phyloP scores from a whole-genome alignment of 345 rosid genomes.

The Fremontodendron californicum region DNA sequence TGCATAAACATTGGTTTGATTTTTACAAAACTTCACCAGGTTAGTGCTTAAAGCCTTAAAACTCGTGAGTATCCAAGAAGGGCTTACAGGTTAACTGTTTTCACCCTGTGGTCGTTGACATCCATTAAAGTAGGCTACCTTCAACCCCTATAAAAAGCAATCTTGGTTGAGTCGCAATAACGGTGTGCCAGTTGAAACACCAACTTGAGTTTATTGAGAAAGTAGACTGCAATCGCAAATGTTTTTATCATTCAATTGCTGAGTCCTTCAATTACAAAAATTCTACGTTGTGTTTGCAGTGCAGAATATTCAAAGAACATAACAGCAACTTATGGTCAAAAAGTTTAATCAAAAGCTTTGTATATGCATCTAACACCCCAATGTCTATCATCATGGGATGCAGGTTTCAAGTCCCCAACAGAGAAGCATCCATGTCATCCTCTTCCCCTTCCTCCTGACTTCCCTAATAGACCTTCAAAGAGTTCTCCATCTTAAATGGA shows the following conservation, averaged over 20 bases:
- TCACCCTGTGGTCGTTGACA: too few species aligned
- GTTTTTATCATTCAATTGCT: not conserved
- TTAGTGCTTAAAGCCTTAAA: too few species aligned
- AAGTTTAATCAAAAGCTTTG: conserved; percentile 10
- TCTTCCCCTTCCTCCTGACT: conserved; percentile 16
- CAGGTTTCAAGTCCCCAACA: not conserved
- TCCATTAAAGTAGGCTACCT: too few species aligned
- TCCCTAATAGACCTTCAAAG: conserved; percentile 2
- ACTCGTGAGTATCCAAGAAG: not conserved
- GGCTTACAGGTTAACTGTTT: not conserved
- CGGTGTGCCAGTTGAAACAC: too few species aligned
- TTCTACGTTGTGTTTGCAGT: not conserved
- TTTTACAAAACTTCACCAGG: not conserved
- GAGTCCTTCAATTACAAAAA: not conserved
- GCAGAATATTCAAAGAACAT: not conserved
- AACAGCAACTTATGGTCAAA: conserved; percentile 6
- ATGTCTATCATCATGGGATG: conserved; percentile 1
- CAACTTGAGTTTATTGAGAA: not conserved
- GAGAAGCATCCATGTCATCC: conserved; percentile 14
- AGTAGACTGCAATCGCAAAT: not conserved
- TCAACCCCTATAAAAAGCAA: too few species aligned
- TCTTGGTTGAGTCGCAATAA: not conserved
- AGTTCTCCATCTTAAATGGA: conserved; percentile 12
- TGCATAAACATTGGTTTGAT: too few species aligned
- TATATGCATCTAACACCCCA: not conserved